phyloP scores from a whole-genome alignment of 2,329 filamentous ascomycete species.

The Xylariomycetidae sp. region DNA sequence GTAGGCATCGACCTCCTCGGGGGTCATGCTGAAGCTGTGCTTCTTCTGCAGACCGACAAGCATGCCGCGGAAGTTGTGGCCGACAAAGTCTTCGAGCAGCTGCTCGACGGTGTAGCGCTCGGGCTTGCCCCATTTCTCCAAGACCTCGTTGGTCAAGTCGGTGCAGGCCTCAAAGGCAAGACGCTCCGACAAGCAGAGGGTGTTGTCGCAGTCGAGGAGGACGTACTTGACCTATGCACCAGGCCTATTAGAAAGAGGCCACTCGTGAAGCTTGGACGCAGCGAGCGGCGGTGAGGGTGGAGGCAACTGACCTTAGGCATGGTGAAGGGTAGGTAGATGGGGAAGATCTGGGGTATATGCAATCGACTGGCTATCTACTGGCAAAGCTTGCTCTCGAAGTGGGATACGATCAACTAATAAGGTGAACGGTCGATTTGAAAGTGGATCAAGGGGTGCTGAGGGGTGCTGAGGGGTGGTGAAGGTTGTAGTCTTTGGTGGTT shows the following conservation, averaged over 20 bases:
- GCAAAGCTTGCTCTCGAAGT: too few relatives aligned
- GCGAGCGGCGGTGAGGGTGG: neutral
- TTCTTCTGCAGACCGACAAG: slow-evolving; percentile 63
- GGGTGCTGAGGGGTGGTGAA: slow-evolving; percentile 1
- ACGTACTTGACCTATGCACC: slow-evolving; percentile 61
- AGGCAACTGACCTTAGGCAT: slow-evolving; percentile 29
- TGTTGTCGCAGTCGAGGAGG: slow-evolving; percentile 66
- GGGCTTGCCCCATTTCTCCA: slow-evolving; percentile 55
- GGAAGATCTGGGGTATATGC: too few relatives aligned
- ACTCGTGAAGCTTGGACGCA: too few relatives aligned
- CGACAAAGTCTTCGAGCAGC: slow-evolving; percentile 70
- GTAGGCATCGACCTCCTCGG: slow-evolving; percentile 59
- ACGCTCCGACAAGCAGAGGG: slow-evolving; percentile 70
- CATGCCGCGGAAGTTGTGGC: slow-evolving; percentile 77
- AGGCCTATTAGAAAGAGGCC: too few relatives aligned
- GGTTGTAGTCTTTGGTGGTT: too few relatives aligned
- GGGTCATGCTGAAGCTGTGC: slow-evolving; percentile 58
- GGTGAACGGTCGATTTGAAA: too few relatives aligned
- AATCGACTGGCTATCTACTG: too few relatives aligned
- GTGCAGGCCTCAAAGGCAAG: slow-evolving; percentile 73
- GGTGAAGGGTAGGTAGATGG: too few relatives aligned
- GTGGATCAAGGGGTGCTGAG: slow-evolving; percentile 11
- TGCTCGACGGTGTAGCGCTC: slow-evolving; percentile 64
- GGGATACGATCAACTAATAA: too few relatives aligned
- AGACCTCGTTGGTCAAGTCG: slow-evolving; percentile 68